Percentiles rank a stretch among this genome's conserved stretches.
Evolutionary conservation across 1,284 basidiomycete species (phyloP).

Genomic region (Ceratobasidium sp.): DNA sequence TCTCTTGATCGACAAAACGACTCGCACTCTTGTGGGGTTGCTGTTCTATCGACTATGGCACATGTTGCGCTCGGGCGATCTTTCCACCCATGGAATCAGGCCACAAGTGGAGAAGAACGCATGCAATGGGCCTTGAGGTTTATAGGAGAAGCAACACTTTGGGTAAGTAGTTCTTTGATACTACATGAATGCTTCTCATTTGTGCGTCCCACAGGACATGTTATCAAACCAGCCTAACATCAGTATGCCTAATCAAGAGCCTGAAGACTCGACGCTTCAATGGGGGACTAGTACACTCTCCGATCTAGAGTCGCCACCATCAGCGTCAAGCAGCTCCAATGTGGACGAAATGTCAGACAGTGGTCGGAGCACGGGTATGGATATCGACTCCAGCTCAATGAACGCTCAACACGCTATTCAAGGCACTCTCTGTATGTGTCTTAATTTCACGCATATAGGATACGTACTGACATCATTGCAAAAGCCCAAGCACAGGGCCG

Average conservation of each 20-base stretch:
- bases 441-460: no score
- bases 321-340: no score
- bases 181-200: not conserved
- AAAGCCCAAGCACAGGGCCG: no score
- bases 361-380: no score
- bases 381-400: no score
- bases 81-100: not conserved
- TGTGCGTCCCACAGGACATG: not conserved
- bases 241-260: not conserved
- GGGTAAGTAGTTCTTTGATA: not conserved
- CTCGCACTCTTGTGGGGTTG: conserved; percentile 8
- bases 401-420: no score
- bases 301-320: no score
- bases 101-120: not conserved
- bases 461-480: no score
- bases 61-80: not conserved
- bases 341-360: no score
- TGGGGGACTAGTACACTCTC: no score
- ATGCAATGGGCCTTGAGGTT: not conserved
- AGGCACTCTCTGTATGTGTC: no score
- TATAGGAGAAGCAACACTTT: not conserved
- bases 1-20: not conserved
- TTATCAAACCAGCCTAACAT: not conserved
- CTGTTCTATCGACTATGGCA: not conserved
- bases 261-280: no score